phyloP scores from a whole-genome alignment of 2,329 filamentous ascomycete genomes.

The Coniochaeta prunicola region DNA sequence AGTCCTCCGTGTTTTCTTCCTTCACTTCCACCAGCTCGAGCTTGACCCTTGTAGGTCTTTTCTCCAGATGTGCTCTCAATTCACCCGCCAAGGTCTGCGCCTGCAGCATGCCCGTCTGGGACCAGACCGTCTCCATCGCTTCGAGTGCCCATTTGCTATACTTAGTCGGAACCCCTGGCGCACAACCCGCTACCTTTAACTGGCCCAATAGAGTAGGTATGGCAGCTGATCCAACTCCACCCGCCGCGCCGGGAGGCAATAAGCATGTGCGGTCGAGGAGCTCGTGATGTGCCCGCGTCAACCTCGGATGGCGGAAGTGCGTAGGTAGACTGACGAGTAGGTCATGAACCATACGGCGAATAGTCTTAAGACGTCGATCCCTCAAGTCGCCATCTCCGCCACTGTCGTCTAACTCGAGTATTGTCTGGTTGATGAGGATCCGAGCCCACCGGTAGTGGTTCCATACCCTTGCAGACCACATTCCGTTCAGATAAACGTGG shows the following conservation, averaged over 20 bases:
- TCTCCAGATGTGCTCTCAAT: not conserved
- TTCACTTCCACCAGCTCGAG: not conserved
- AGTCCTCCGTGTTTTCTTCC: not conserved
- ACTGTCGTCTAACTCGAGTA: conserved; percentile 31
- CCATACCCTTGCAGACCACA: conserved; percentile 48
- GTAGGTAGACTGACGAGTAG: conserved; percentile 38
- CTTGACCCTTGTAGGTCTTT: not conserved
- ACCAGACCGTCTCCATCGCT: conserved; percentile 40
- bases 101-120: conserved; percentile 43
- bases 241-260: conserved; percentile 17
- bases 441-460: conserved; percentile 53
- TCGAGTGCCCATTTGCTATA: conserved; percentile 37
- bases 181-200: conserved; percentile 37
- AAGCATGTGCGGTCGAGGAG: conserved; percentile 23
- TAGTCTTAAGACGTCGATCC: conserved; percentile 22
- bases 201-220: conserved; percentile 42
- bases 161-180: conserved; percentile 32
- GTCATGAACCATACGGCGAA: conserved; percentile 33
- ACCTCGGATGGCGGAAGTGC: conserved; percentile 43
- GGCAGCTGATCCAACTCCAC: conserved; percentile 38
- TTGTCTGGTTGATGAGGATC: conserved; percentile 43
- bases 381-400: not conserved
- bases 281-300: conserved; percentile 19
- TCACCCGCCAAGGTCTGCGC: conserved; percentile 34
- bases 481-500: conserved; percentile 42